Evolutionary conservation across 169 alveolate species (phyloP).

Genomic region (Plasmodium coatneyi): DNA sequence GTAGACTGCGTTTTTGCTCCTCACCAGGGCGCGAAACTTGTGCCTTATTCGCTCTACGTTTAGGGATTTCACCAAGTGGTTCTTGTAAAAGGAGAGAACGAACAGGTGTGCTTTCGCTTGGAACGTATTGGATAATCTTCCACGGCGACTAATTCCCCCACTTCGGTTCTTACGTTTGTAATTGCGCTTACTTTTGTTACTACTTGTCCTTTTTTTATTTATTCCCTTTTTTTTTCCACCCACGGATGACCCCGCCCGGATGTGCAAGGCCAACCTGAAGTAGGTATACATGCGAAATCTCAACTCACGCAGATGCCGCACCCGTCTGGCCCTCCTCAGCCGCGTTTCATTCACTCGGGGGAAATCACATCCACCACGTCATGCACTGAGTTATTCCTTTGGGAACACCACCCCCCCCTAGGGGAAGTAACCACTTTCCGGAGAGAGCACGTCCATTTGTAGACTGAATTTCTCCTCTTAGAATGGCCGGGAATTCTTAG

Average conservation of each 20-base stretch:
- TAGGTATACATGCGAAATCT: conserved; percentile 2
- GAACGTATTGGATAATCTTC: neutral
- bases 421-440: neutral
- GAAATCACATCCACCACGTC: neutral
- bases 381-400: neutral
- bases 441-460: neutral
- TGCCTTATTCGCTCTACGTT: conserved; percentile 33
- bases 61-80: conserved; percentile 26
- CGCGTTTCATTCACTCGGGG: conserved; percentile 1
- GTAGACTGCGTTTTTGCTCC: conserved; percentile 23
- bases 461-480: neutral
- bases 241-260: neutral
- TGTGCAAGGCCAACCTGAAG: neutral
- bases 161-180: neutral
- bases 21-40: conserved; percentile 9
- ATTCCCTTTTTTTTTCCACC: neutral
- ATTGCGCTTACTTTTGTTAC: neutral
- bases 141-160: neutral
- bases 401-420: neutral
- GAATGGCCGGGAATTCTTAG: conserved; percentile 24
- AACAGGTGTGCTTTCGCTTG: neutral
- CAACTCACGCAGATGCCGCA: conserved; percentile 5
- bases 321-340: conserved; percentile 7
- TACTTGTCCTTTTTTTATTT: neutral
- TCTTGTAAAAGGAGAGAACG: neutral